Evolutionary conservation across 2,329 filamentous ascomycete genomes (phyloP).

Genomic region (Diaporthe eres): DNA sequence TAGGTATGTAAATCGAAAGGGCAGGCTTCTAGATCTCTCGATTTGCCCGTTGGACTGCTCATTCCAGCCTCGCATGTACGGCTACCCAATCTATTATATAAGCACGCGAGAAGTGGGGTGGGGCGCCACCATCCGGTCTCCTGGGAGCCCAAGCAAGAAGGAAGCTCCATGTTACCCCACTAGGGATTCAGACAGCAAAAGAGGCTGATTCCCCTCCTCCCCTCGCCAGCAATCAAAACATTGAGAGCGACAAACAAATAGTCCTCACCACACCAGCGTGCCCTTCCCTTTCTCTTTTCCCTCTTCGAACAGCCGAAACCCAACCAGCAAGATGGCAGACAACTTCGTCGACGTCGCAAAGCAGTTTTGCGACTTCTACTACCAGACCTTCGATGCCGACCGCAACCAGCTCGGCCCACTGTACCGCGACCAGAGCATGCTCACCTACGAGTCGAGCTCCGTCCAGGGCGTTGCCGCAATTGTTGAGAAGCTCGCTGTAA

Average conservation of each 20-base stretch:
- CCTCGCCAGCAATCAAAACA: conserved; percentile 1
- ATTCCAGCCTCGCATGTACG: not conserved
- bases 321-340: conserved; percentile 41
- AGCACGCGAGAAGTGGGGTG: not conserved
- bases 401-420: conserved; percentile 69
- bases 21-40: not conserved
- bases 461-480: conserved; percentile 70
- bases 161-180: conserved; percentile 18
- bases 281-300: not conserved
- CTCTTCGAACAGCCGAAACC: not conserved
- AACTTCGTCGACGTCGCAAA: conserved; percentile 43
- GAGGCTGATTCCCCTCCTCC: not conserved
- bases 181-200: not conserved
- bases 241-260: not conserved
- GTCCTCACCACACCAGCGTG: not conserved
- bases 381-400: conserved; percentile 77
- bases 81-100: conserved; percentile 1
- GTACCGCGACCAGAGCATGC: conserved; percentile 79
- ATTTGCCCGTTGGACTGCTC: not conserved
- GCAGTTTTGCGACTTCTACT: conserved; percentile 63
- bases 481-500: conserved; percentile 75
- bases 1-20: not conserved
- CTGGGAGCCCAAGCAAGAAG: conserved; percentile 22
- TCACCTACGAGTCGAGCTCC: conserved; percentile 77
- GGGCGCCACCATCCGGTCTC: conserved; percentile 15